Evolutionary conservation across 2,329 filamentous ascomycete genomes (phyloP), one percentile per base, ranked within the genome.

Genomic region (Fusarium verticillioides): DNA sequence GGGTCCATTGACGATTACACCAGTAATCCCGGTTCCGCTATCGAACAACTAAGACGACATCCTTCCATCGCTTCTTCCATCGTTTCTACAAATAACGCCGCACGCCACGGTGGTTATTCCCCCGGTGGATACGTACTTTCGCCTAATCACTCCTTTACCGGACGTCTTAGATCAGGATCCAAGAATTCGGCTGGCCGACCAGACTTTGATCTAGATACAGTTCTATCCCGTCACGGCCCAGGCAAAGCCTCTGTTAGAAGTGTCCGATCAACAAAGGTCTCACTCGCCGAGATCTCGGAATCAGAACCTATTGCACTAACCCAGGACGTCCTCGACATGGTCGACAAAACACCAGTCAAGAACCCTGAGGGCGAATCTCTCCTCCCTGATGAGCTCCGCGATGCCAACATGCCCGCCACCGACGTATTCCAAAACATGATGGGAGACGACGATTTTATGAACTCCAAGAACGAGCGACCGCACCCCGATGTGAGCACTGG

Each of bases 31-130:
- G 73, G 54, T 64, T 73, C 70, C 67, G 59, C 78, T 69, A 47
- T 76, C n/a, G 70, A 73, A 28, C 81, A 78, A 47, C 57, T 83
- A 34, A 79, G 82, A 56, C 83, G 86, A 34, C 84, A 86, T 68
- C 79, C 87, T 37, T 88, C 88, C 30, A 84, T 84, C 54, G 81
- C 85, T 34, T 82, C 84, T 72, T 93, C 92, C n/a, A 93, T 94
- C 68, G 86, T 93, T 58, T 91, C 92, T 61, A 87, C 91, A 40
- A 94, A 93, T 79, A 89, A 82, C 70, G 86, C 88, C 37, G 92
- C 92, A 18, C 87, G 92, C 54, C 87, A 89, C 79, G 91, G 92
- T 34, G 92, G 91, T 36, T 94, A 93, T 81, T 93, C 91, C 30
- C 91, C 92, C 4, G 89, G 85, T 42, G 91, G 86, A 26, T 93